Conservation (phyloP, 345 rosid species). For the Salix dunnii region DNA sequence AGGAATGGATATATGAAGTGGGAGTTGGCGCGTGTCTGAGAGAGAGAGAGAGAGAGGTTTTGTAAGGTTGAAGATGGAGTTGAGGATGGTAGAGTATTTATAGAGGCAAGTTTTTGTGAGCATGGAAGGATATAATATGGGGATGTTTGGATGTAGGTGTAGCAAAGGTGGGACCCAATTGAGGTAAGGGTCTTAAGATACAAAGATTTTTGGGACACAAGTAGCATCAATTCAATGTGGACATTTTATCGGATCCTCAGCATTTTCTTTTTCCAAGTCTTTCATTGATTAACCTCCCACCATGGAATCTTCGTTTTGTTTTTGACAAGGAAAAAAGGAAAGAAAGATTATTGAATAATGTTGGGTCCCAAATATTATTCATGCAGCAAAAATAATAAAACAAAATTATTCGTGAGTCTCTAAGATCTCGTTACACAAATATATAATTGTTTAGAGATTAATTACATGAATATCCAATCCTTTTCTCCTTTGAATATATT, state of each 20-base stretch:
- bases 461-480: too few relatives aligned
- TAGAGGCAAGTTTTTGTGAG: constrained; percentile 4
- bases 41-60: not conserved
- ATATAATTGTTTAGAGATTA: too few relatives aligned
- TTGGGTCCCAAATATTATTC: too few relatives aligned
- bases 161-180: constrained; percentile 17
- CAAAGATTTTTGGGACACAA: constrained; percentile 9
- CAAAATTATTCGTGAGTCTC: too few relatives aligned
- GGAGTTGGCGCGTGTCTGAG: not conserved
- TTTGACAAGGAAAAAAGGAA: not conserved
- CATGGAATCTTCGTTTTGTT: constrained; percentile 35
- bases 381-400: too few relatives aligned
- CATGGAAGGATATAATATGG: constrained; percentile 3
- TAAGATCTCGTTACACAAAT: too few relatives aligned
- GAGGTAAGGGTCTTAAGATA: constrained; percentile 1
- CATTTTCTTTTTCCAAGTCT: constrained; percentile 2
- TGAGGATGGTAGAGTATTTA: constrained; percentile 22
- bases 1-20: too few relatives aligned
- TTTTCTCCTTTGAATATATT: too few relatives aligned
- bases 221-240: constrained; percentile 14
- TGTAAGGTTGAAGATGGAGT: constrained; percentile 8
- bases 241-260: constrained; percentile 29
- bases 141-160: constrained; percentile 25
- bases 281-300: constrained; percentile 8
- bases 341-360: not conserved